These are phyloP conservation scores for Boeremia lycopersici DNA, from an alignment of 2,329 filamentous ascomycete genomes.

Conservation along the genomic window DNA sequence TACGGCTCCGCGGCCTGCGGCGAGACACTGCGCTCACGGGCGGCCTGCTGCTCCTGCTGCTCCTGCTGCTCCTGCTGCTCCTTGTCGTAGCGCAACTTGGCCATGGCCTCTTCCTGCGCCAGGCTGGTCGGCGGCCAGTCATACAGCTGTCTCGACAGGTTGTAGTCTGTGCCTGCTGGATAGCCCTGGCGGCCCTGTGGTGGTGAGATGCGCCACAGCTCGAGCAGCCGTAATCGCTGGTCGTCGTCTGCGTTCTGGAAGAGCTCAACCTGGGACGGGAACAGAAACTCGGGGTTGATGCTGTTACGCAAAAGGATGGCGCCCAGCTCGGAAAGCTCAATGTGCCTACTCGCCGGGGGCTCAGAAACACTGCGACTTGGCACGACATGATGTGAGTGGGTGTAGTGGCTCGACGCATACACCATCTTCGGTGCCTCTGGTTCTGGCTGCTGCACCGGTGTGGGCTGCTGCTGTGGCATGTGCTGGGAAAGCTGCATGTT, in stretches of 20 bases:
- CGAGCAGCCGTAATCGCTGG: conserved; percentile 75
- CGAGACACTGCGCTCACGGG: conserved; percentile 26
- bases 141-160: conserved; percentile 48
- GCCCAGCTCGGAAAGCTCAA: conserved; percentile 54
- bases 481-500: conserved; percentile 67
- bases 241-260: conserved; percentile 76
- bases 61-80: conserved; percentile 36
- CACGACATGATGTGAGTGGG: conserved; percentile 73
- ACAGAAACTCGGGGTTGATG: conserved; percentile 72
- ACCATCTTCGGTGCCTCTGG: conserved; percentile 56
- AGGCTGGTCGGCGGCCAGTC: conserved; percentile 63
- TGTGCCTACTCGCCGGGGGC: conserved; percentile 40
- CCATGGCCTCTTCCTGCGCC: conserved; percentile 61
- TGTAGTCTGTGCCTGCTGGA: conserved; percentile 52
- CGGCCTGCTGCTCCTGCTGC: conserved; percentile 35
- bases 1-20: conserved; percentile 73
- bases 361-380: conserved; percentile 38
- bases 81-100: conserved; percentile 65
- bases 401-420: conserved; percentile 85
- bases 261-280: conserved; percentile 75
- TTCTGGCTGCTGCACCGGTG: conserved; percentile 18
- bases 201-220: conserved; percentile 84
- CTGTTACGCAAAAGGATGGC: conserved; percentile 68
- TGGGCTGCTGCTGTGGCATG: conserved; percentile 57
- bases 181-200: conserved; percentile 53